Evolutionary conservation across 768 basidiomycete species (phyloP).

Genomic region (Boletus reticulatus): DNA sequence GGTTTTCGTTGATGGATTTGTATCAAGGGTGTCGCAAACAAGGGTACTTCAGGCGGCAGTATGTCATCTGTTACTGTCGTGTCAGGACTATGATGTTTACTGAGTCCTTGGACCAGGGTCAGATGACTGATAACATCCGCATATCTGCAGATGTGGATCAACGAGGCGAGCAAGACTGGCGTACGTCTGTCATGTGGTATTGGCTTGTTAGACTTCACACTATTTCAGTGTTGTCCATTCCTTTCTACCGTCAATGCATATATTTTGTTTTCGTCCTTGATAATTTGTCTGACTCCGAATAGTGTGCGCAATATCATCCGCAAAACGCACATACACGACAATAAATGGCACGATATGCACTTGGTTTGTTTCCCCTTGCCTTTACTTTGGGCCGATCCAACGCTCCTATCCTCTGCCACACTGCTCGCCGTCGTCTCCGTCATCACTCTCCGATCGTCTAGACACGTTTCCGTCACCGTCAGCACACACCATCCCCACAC

Average conservation of each 20-base stretch:
- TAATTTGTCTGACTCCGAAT: too few species aligned
- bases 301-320: too few species aligned
- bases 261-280: too few species aligned
- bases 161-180: too few species aligned
- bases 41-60: slow-evolving; percentile 79
- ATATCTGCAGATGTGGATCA: too few species aligned
- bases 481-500: too few species aligned
- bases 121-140: too few species aligned
- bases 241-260: too few species aligned
- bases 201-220: too few species aligned
- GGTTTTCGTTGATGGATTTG: slow-evolving; percentile 8
- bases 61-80: background rate
- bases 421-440: slow-evolving; percentile 43
- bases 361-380: slow-evolving; percentile 38
- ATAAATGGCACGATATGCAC: slow-evolving; percentile 28
- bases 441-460: slow-evolving; percentile 59
- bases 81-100: background rate
- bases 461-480: too few species aligned
- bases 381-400: slow-evolving; percentile 26
- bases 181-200: too few species aligned
- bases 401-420: slow-evolving; percentile 33
- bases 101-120: slow-evolving; percentile 46
- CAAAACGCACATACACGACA: background rate
- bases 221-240: too few species aligned
- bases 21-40: slow-evolving; percentile 75